Base-by-base conservation (phyloP, 495 filamentous ascomycete genomes). In the Trypethelium eluteriae region DNA sequence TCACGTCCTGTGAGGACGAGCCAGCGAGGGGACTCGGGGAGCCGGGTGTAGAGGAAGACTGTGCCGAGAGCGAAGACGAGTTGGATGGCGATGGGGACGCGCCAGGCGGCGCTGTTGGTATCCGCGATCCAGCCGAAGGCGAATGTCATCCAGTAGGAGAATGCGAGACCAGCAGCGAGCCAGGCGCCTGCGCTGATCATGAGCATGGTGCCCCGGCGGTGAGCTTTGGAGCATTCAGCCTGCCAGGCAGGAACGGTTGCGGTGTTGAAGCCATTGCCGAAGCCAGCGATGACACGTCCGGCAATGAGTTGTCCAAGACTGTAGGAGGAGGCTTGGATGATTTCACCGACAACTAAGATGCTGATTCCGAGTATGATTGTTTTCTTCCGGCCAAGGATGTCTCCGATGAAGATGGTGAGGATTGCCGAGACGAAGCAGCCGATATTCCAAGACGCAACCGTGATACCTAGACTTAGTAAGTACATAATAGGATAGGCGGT, bases 71-170 rank as follows among this genome's bases (percentile, higher is more conserved):
- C 86, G 71, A 90, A 89, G 71, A 87, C 76, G 67, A 90, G 82
- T 73, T 90, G 86, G 76, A 90, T 86, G 18, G 85, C 88, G 38
- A 93, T 79, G 0, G 89, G 89, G 68, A 91, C 89, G 38, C 90
- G 79, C 89, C 89, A 92, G 2, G 88, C 78, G 10, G 89, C 84
- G 18, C 83, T 82, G 66, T 73, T 84, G 7, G 25, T 25, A 25
- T 82, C 80, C 65, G 85, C 82, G 50, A 87, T 73, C 66, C 86
- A 92, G 41, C 85, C 83, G 56, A 90, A 80, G 25, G 83, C 90
- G 61, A 89, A 88, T 68, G 86, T 85, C 61, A 92, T 81, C 89
- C 89, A 93, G 77, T 92, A 90, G 70, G 81, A 84, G 72, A 91
- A 78, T 67, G 84, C 86, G 69, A 91, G 85, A 70, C 89, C 89